These are phyloP conservation scores for Sphaerulina populicola DNA, from an alignment of 2,329 filamentous ascomycete species.

Conservation along the genomic window DNA sequence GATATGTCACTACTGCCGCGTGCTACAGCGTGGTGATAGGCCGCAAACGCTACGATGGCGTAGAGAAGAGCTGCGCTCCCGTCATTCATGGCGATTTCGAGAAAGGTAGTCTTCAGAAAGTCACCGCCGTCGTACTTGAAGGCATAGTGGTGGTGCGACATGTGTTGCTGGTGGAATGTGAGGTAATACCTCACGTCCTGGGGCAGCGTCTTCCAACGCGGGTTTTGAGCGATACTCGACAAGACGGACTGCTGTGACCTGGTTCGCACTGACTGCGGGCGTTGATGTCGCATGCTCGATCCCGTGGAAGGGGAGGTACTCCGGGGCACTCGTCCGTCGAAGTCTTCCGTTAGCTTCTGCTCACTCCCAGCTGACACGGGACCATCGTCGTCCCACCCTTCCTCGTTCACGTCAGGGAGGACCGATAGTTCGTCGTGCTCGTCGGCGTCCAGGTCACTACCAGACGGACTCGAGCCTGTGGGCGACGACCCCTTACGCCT, in stretches of 20 bases:
- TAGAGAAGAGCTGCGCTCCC: constrained; percentile 65
- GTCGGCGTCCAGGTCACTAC: constrained; percentile 42
- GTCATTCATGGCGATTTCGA: constrained; percentile 64
- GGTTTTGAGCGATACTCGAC: constrained; percentile 22
- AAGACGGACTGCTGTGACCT: constrained; percentile 20
- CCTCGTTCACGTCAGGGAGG: constrained; percentile 42
- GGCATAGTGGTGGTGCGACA: constrained; percentile 76
- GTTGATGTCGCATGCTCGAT: constrained; percentile 19
- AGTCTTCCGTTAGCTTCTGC: constrained; percentile 35
- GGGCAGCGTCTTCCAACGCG: constrained; percentile 28
- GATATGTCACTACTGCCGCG: constrained; percentile 65
- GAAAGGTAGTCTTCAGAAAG: constrained; percentile 65
- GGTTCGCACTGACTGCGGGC: constrained; percentile 18
- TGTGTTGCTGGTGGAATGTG: constrained; percentile 65
- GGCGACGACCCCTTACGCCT: constrained; percentile 39
- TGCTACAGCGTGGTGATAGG: constrained; percentile 71
- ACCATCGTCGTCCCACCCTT: constrained; percentile 30
- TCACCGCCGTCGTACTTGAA: constrained; percentile 60
- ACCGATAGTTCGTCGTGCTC: constrained; percentile 35
- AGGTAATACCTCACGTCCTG: constrained; percentile 70
- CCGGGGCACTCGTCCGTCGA: constrained; percentile 34
- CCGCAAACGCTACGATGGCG: constrained; percentile 77
- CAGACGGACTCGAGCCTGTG: constrained; percentile 43
- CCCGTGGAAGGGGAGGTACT: constrained; percentile 48
- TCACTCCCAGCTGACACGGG: constrained; percentile 23